Percentiles rank a stretch among this genome's conserved stretches.
Conservation (phyloP, 2,329 filamentous ascomycete species). For the Trichoderma lentiforme region DNA sequence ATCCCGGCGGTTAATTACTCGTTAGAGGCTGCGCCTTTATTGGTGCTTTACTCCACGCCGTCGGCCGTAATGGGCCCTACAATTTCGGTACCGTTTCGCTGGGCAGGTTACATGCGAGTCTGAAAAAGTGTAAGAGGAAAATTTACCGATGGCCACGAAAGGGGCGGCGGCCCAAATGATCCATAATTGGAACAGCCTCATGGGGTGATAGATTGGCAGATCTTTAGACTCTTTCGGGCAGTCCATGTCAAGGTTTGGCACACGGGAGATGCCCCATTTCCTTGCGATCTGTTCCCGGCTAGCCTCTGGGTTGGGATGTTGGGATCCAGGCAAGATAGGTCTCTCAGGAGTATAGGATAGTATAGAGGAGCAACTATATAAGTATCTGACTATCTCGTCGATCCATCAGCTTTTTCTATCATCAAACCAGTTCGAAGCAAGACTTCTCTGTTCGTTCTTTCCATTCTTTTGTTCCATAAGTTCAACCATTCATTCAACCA, state of each 20-base stretch:
- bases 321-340: neutral
- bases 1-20: constrained; percentile 8
- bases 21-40: neutral
- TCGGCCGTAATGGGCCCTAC: neutral
- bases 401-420: neutral
- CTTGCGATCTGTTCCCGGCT: neutral
- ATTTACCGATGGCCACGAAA: neutral
- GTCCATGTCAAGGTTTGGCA: neutral
- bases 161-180: neutral
- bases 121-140: neutral
- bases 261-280: neutral
- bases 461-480: neutral
- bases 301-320: neutral
- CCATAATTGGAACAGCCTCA: neutral
- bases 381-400: neutral
- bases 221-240: neutral
- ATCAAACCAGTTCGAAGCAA: neutral
- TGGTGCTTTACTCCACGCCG: neutral
- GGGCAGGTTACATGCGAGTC: neutral
- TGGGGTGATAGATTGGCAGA: neutral
- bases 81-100: constrained; percentile 7
- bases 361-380: neutral
- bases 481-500: neutral
- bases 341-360: neutral
- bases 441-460: neutral